Conservation (phyloP, 805 yeast genomes). For the Candida methanosorbosa region DNA sequence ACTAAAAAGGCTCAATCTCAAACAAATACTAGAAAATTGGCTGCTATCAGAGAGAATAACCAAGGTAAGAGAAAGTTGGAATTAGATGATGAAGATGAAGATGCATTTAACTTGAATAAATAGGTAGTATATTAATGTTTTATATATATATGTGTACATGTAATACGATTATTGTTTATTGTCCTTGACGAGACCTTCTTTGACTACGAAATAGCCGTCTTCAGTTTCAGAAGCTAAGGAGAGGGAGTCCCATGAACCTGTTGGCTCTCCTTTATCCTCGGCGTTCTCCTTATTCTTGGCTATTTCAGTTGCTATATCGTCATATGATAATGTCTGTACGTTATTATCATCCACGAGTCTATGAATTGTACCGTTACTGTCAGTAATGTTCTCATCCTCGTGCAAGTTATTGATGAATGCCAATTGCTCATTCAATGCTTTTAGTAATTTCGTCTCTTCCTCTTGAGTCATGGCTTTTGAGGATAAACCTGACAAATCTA, state of each 20-base stretch:
- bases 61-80: constrained; percentile 68
- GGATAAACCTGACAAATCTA: constrained; percentile 42
- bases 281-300: constrained; percentile 10
- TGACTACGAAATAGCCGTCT: constrained; percentile 33
- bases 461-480: constrained; percentile 12
- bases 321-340: constrained; percentile 18
- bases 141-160: not conserved
- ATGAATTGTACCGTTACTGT: constrained; percentile 4
- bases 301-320: constrained; percentile 21
- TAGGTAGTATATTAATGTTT: not conserved
- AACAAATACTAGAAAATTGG: constrained; percentile 66
- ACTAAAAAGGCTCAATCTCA: constrained; percentile 78
- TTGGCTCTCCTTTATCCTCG: constrained; percentile 30
- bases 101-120: constrained; percentile 11
- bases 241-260: constrained; percentile 34
- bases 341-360: constrained; percentile 21
- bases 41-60: constrained; percentile 53
- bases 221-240: constrained; percentile 22
- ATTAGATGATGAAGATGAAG: constrained; percentile 54
- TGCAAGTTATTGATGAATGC: constrained; percentile 40
- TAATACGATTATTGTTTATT: constrained; percentile 10
- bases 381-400: constrained; percentile 10
- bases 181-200: constrained; percentile 37
- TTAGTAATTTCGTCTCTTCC: constrained; percentile 23
- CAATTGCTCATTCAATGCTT: constrained; percentile 37